These are phyloP conservation scores for Schizochytrium sp. DNA, from an alignment of 108 stramenopile genomes.

Conservation along the genomic window DNA sequence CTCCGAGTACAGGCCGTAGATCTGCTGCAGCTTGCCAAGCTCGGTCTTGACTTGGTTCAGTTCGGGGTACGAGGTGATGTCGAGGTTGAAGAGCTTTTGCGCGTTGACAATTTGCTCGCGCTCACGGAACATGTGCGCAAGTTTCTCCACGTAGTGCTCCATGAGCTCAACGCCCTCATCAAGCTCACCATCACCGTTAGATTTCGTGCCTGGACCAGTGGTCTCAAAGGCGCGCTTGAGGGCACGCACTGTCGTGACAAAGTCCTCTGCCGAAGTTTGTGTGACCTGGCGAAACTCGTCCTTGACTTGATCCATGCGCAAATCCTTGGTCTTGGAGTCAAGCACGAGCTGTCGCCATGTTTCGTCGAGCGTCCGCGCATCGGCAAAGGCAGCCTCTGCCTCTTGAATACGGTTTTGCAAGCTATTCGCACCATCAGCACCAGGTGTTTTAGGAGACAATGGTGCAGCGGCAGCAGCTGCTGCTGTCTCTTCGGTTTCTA, in stretches of 20 bases:
- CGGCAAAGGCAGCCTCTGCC: conserved; percentile 24
- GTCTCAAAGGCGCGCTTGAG: conserved; percentile 32
- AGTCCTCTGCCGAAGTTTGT: conserved; percentile 39
- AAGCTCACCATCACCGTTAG: conserved; percentile 25
- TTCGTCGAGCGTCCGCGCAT: conserved; percentile 20
- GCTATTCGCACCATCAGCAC: neutral
- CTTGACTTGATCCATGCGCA: conserved; percentile 50
- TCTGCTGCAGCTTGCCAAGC: conserved; percentile 25
- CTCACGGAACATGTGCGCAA: conserved; percentile 14
- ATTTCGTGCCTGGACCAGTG: conserved; percentile 39
- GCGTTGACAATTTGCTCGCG: conserved; percentile 49
- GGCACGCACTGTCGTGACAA: conserved; percentile 27
- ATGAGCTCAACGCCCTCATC: conserved; percentile 54
- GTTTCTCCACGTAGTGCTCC: conserved; percentile 24
- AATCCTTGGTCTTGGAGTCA: conserved; percentile 47
- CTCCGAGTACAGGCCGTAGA: conserved; percentile 48
- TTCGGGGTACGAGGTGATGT: conserved; percentile 46
- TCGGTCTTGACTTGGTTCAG: conserved; percentile 36
- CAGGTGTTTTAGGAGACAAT: neutral
- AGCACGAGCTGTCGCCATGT: conserved; percentile 40
- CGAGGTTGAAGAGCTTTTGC: conserved; percentile 55
- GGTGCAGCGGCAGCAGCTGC: neutral
- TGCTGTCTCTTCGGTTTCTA: neutral
- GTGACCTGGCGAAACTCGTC: conserved; percentile 56
- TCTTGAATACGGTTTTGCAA: conserved; percentile 19